phyloP scores from a whole-genome alignment of 2,329 filamentous ascomycete species.

The Rugonectria rugulosa region DNA sequence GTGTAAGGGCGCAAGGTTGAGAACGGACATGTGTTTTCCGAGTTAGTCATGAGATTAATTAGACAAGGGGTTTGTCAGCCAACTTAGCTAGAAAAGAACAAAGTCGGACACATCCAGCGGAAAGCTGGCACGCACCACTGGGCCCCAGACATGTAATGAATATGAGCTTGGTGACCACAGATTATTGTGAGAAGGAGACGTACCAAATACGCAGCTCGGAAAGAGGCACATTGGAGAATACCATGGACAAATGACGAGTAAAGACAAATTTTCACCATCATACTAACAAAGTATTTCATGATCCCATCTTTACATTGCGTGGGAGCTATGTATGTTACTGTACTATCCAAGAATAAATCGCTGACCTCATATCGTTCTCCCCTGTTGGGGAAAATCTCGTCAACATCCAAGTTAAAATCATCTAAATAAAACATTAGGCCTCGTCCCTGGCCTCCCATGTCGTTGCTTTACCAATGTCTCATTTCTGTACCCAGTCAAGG shows the following conservation, averaged over 20 bases:
- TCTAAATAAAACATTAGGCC: slow-evolving; percentile 37
- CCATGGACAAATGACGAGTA: not conserved
- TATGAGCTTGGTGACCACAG: too few species aligned
- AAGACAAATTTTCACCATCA: not conserved
- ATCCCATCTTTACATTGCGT: slow-evolving; percentile 34
- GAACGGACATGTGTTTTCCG: slow-evolving; percentile 3
- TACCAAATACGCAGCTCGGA: too few species aligned
- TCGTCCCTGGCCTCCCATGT: slow-evolving; percentile 31
- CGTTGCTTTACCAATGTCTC: slow-evolving; percentile 31
- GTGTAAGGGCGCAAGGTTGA: slow-evolving; percentile 49
- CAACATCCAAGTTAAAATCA: slow-evolving; percentile 25
- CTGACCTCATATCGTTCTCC: slow-evolving; percentile 27
- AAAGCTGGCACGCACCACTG: slow-evolving; percentile 5
- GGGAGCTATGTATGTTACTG: slow-evolving; percentile 16
- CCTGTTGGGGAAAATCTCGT: slow-evolving; percentile 10
- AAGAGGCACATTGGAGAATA: too few species aligned
- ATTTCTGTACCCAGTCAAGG: slow-evolving; percentile 34
- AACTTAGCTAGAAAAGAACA: slow-evolving; percentile 15
- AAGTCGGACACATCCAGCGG: slow-evolving; percentile 4
- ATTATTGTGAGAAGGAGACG: too few species aligned
- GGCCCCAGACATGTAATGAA: slow-evolving; percentile 10
- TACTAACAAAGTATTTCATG: slow-evolving; percentile 20
- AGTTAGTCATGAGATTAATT: slow-evolving; percentile 22
- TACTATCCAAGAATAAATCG: slow-evolving; percentile 26
- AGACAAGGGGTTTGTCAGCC: slow-evolving; percentile 7